A percentile compares a stretch with the other conserved stretches of the same genome.
These are phyloP conservation scores for Candida frijolesensis DNA, from an alignment of 1,139 yeast species.

Conservation along the genomic window DNA sequence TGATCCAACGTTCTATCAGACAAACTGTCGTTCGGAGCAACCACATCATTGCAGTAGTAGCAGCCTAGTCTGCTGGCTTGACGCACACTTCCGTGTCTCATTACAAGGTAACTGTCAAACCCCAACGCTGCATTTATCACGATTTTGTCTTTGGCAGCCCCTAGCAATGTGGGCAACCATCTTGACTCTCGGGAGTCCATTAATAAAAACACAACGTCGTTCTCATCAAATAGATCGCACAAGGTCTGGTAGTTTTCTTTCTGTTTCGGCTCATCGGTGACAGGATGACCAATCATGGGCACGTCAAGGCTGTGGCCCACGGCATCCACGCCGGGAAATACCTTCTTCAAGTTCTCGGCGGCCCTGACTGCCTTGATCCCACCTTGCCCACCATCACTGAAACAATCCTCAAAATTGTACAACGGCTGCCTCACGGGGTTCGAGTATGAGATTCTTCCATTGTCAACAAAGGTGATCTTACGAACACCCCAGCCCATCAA, in stretches of 20 bases:
- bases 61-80: conserved; percentile 66
- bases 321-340: conserved; percentile 77
- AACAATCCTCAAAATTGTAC: conserved; percentile 74
- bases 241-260: conserved; percentile 54
- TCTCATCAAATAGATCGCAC: conserved; percentile 55
- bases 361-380: conserved; percentile 74
- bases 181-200: conserved; percentile 96
- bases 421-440: conserved; percentile 96
- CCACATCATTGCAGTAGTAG: conserved; percentile 93
- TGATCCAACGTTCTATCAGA: conserved; percentile 89
- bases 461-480: conserved; percentile 84
- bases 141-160: conserved; percentile 62
- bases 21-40: conserved; percentile 87
- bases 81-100: conserved; percentile 75
- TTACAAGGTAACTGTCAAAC: conserved; percentile 87
- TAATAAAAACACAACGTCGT: conserved; percentile 76
- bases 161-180: conserved; percentile 92
- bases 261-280: conserved; percentile 55
- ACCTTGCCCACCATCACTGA: conserved; percentile 60
- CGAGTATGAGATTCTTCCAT: conserved; percentile 83
- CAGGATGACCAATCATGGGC: conserved; percentile 95
- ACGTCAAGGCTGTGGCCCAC: conserved; percentile 68
- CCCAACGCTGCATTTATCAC: conserved; percentile 95
- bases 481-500: conserved; percentile 94
- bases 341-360: conserved; percentile 65